Base-by-base conservation (phyloP, 768 basidiomycete species). In the Lactarius evosmus region DNA sequence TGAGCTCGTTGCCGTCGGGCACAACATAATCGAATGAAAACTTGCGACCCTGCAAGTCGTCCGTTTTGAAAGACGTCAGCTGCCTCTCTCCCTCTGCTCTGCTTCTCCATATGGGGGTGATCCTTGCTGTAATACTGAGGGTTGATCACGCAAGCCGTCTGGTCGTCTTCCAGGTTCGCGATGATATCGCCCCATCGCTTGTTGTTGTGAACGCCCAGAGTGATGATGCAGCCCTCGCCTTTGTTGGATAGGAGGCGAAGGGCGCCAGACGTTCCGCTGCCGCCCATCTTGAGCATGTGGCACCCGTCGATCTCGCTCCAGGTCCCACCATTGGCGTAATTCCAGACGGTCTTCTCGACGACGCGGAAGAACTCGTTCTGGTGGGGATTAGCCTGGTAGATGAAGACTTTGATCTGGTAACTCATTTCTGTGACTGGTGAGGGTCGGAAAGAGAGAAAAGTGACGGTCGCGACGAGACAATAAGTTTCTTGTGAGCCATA, bases 231-330 rank as follows among this genome's bases (percentile, higher is more conserved):
- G 9, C 56, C 60, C 57, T 79, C 75, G 61, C 70, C 73, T 9
- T 54, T 68, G 52, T 71, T 69, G 8, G 69, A 65, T 32, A 40
- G 33, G 70, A 79, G 73, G 59, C 75, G 76, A 19, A 80, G 57
- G 7, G 70, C 69, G 11, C 79, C 76, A 17, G 76, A 78, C 0
- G 76, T 78, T 49, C 77, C 78, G 62, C 78, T 79, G 9, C 71
- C 73, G 34, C 67, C 70, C 73, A 77, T 78, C 55, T 38, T 72
- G 63, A 80, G 74, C n/a, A 69, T 69, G 56, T 60, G 60, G 14
- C 25, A 29, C 1, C 66, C 73, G 52, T 72, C 53, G 9, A 40
- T 32, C 27, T 70, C 56, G 44, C 60, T 61, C 76, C 78, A 78
- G 14, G 71, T 71, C 36, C 76, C 76, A 11, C 74, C 73, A 60